Evolutionary conservation across 306 rosid species (phyloP).

Genomic region (Corylus americana): DNA sequence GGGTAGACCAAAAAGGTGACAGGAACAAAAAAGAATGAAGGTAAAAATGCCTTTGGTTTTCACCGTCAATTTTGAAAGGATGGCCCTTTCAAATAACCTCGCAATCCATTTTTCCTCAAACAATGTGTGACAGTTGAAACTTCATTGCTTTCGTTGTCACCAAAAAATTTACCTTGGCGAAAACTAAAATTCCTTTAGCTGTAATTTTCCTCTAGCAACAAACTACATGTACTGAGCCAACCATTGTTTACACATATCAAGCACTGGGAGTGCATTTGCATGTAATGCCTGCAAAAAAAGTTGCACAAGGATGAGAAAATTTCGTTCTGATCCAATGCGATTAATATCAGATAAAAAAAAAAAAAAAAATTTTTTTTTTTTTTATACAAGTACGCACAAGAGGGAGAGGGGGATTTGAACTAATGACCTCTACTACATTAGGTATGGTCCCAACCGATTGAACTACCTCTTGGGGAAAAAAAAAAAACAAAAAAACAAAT

Average conservation of each 20-base stretch:
- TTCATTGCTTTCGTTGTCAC: constrained; percentile 9
- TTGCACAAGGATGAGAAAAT: constrained; percentile 20
- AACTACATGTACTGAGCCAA: constrained; percentile 89
- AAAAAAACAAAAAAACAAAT: neutral
- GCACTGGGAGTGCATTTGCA: constrained; percentile 95
- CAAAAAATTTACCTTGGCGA: constrained; percentile 24
- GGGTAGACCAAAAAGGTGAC: constrained; percentile 26
- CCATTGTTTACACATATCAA: constrained; percentile 99
- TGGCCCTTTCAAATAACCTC: neutral
- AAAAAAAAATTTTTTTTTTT: neutral
- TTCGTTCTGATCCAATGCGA: constrained; percentile 9
- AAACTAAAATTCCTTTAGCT: constrained; percentile 14
- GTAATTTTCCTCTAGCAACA: constrained; percentile 18
- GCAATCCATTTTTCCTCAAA: neutral
- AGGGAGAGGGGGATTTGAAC: too few relatives aligned
- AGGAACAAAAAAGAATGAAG: constrained; percentile 14
- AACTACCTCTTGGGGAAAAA: too few relatives aligned
- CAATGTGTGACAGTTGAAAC: constrained; percentile 4
- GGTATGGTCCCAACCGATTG: too few relatives aligned
- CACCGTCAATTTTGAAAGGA: neutral
- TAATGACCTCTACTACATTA: too few relatives aligned
- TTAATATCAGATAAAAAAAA: neutral
- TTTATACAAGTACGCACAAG: too few relatives aligned
- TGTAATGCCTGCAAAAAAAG: constrained; percentile 82
- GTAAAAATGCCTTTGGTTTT: neutral